Evolutionary conservation across 805 yeast species (phyloP), one percentile per base, ranked within the genome.

Genomic region (Candida verbasci): DNA sequence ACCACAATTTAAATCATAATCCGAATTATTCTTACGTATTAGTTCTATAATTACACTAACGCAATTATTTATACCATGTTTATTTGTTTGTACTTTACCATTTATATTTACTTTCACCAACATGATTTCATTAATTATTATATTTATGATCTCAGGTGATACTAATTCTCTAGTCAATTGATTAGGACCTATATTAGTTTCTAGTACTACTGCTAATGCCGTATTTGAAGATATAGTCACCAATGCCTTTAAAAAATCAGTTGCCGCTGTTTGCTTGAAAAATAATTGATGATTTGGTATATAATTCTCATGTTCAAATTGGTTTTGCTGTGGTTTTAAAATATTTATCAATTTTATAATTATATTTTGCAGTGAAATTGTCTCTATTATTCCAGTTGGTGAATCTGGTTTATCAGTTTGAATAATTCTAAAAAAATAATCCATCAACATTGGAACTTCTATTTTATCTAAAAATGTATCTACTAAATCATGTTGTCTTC

Each of bases 41-140:
- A 93, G 76, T 61, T 93, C 98, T 48, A 93, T 91, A 23, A 93
- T 78, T 17, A 93, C 87, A 5, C 97, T 94, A 22, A 93, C 98
- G 51, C 96, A 95, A 49, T 89, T 91, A 24, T 93, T 83, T 45
- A 93, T 71, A 1, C 96, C 95, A 23, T 89, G 81, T 31, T 95
- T 95, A 38, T 87, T 86, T 5, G 68, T 50, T 25, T 39, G 41
- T 10, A 33, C 40, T 15, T 35, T 31, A 22, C 40, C 41, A 6
- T 24, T 31, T 6, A 38, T 42, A 31, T 46, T 41, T 2, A 42
- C 44, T 17, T 51, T 50, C 34, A 47, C 57, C 23, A 67, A 48
- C 38, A 91, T 72, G 85, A 93, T 93, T 44, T 85, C 78, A 14
- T 77, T 61, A 17, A 89, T 84, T 46, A 93, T 67, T 42, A 74